Evolutionary conservation across 768 basidiomycete species (phyloP).

Genomic region (Leucogyrophana mollusca): DNA sequence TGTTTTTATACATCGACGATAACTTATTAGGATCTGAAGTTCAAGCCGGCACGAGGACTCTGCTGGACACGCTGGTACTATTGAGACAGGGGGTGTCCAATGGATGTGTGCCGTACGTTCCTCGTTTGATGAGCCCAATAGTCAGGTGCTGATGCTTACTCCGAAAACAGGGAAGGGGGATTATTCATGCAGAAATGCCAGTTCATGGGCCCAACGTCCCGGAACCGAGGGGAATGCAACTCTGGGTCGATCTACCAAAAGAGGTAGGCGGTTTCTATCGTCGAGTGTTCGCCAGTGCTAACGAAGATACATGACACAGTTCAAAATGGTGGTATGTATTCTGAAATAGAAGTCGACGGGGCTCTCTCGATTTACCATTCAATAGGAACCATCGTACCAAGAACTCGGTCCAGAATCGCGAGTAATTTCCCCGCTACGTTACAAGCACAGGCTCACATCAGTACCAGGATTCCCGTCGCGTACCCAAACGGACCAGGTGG

Average conservation of each 20-base stretch:
- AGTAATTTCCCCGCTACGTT: conserved; percentile 13
- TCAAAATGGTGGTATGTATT: conserved; percentile 71
- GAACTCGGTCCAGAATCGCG: conserved; percentile 69
- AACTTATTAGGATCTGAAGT: conserved; percentile 29
- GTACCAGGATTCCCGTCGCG: conserved; percentile 62
- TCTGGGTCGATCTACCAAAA: conserved; percentile 84
- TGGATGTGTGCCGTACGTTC: conserved; percentile 85
- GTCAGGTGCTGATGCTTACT: conserved; percentile 2
- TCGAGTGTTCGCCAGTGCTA: conserved; percentile 15
- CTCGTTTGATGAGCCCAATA: background rate
- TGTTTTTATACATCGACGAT: background rate
- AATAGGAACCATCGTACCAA: conserved; percentile 77
- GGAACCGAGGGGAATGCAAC: conserved; percentile 80
- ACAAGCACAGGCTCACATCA: background rate
- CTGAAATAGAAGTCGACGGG: background rate
- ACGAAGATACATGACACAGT: conserved; percentile 37
- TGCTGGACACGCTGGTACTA: conserved; percentile 77
- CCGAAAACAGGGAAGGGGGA: conserved; percentile 54
- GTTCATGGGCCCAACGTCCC: conserved; percentile 64
- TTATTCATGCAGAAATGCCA: conserved; percentile 90
- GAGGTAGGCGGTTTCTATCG: conserved; percentile 34
- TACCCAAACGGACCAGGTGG: conserved; percentile 72
- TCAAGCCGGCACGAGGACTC: conserved; percentile 89
- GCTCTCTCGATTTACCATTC: conserved; percentile 4
- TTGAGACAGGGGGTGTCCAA: conserved; percentile 82